Evolutionary conservation across 1,284 basidiomycete species (phyloP).

Genomic region (Naganishia sp.): DNA sequence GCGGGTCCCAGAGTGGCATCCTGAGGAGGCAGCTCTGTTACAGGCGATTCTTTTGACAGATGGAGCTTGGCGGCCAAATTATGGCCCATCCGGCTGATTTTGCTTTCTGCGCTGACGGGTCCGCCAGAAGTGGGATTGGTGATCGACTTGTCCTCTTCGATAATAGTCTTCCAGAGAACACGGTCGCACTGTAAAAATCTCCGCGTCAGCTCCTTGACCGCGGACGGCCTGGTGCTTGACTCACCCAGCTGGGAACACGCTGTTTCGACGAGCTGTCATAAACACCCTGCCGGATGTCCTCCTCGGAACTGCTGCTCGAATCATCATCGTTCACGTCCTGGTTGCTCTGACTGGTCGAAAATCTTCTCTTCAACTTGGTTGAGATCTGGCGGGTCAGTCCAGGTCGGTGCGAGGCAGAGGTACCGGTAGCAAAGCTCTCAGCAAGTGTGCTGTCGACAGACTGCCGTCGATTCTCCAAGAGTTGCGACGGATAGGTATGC

Average conservation of each 20-base stretch:
- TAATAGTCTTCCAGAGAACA: constrained; percentile 52
- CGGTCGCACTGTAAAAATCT: constrained; percentile 48
- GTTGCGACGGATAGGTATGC: constrained; percentile 14
- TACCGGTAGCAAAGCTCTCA: constrained; percentile 17
- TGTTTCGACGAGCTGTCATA: constrained; percentile 59
- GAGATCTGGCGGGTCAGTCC: constrained; percentile 34
- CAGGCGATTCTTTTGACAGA: not conserved
- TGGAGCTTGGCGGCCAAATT: constrained; percentile 17
- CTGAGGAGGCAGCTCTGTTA: not conserved
- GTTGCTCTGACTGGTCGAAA: constrained; percentile 40
- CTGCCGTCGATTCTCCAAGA: constrained; percentile 10
- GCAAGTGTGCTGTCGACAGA: constrained; percentile 25
- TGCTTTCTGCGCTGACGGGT: constrained; percentile 4
- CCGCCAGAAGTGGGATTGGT: constrained; percentile 14
- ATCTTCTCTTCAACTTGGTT: constrained; percentile 41
- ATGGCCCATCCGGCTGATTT: constrained; percentile 17
- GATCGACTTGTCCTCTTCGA: constrained; percentile 35
- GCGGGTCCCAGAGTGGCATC: not conserved
- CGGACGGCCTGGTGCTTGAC: not conserved
- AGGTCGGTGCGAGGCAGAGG: constrained; percentile 13
- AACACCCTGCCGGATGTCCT: constrained; percentile 51
- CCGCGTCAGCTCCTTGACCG: not conserved
- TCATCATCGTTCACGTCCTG: constrained; percentile 36
- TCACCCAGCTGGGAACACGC: constrained; percentile 57
- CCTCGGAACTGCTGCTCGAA: constrained; percentile 36